Percentiles rank a stretch among this genome's conserved stretches.
Conservation (phyloP, 1,284 basidiomycete genomes). For the Cryptococcus hybrid region DNA sequence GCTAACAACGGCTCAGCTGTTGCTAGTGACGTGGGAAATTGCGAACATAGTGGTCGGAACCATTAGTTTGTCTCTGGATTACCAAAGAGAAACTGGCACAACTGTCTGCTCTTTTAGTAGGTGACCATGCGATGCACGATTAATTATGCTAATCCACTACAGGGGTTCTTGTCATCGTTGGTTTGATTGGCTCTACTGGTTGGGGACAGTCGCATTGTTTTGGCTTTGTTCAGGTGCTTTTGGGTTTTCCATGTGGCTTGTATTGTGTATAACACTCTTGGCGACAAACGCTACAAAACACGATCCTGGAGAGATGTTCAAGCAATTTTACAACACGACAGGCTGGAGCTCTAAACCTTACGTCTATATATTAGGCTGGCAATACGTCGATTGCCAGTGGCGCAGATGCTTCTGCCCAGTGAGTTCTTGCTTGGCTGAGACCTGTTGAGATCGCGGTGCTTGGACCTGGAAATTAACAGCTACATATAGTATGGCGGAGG, state of each 20-base stretch:
- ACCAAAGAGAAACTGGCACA: conserved; percentile 34
- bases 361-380: conserved; percentile 46
- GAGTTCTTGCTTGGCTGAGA: conserved; percentile 7
- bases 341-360: conserved; percentile 35
- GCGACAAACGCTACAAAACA: conserved; percentile 27
- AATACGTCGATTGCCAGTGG: conserved; percentile 45
- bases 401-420: conserved; percentile 43
- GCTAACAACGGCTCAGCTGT: conserved; percentile 21
- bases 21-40: conserved; percentile 43
- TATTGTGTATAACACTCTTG: conserved; percentile 39
- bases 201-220: conserved; percentile 40
- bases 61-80: conserved; percentile 36
- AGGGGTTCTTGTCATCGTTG: conserved; percentile 39
- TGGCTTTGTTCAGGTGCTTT: conserved; percentile 34
- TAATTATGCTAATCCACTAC: neutral
- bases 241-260: conserved; percentile 31
- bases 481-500: conserved; percentile 42
- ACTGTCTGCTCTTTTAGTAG: conserved; percentile 41
- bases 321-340: conserved; percentile 28
- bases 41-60: conserved; percentile 39
- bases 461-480: neutral
- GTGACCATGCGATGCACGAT: conserved; percentile 3
- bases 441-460: neutral
- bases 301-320: conserved; percentile 8
- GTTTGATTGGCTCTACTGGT: conserved; percentile 33